Conservation (phyloP, 108 stramenopile genomes). For the Hondaea fermentalgiana region DNA sequence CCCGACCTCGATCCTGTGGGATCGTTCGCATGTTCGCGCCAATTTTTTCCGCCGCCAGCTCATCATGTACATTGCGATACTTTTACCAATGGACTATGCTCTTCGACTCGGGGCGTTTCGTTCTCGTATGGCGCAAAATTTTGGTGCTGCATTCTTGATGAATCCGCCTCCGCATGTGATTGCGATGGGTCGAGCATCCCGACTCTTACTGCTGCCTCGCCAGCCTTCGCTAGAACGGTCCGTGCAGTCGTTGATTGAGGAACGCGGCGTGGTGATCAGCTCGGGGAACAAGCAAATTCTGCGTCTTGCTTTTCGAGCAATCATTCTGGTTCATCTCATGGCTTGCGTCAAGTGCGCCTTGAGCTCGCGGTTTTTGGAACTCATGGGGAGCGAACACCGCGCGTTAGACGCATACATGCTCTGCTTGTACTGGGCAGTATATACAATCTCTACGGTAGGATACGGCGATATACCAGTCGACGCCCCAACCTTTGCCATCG, state of each 20-base stretch:
- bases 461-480: slow-evolving; percentile 26
- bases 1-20: background rate
- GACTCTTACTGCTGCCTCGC: background rate
- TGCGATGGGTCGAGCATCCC: background rate
- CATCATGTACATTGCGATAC: background rate
- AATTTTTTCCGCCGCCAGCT: background rate
- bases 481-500: slow-evolving; percentile 38
- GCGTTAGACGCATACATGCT: slow-evolving; percentile 28
- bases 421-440: slow-evolving; percentile 50
- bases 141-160: background rate
- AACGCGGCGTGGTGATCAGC: background rate
- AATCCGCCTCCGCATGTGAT: background rate
- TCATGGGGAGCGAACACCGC: background rate
- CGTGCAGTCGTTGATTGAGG: background rate
- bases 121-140: background rate
- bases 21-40: background rate
- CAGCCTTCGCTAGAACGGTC: background rate
- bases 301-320: background rate
- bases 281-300: background rate
- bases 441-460: slow-evolving; percentile 51
- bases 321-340: background rate
- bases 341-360: background rate
- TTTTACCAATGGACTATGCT: background rate
- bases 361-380: background rate
- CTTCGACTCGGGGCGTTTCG: background rate